phyloP scores from a whole-genome alignment of 495 filamentous ascomycete genomes.

The Penicillium paxilli region DNA sequence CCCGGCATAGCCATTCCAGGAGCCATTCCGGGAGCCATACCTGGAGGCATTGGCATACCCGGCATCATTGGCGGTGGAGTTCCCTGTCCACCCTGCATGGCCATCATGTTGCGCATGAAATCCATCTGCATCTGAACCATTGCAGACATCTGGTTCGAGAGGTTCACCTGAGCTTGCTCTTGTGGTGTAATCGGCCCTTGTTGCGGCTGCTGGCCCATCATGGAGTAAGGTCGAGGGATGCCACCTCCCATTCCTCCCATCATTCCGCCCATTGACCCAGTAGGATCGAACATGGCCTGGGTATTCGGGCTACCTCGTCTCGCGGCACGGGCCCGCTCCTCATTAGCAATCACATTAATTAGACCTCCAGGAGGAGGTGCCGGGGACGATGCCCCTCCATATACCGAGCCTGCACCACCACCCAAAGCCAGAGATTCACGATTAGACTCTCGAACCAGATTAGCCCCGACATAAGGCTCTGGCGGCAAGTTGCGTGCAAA shows the following conservation, averaged over 20 bases:
- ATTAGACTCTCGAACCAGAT: slow-evolving; percentile 70
- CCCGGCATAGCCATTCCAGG: slow-evolving; percentile 26
- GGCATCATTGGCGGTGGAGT: slow-evolving; percentile 23
- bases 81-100: slow-evolving; percentile 56
- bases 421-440: slow-evolving; percentile 77
- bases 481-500: slow-evolving; percentile 86
- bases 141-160: slow-evolving; percentile 83
- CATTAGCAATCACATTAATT: slow-evolving; percentile 85
- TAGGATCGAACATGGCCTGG: slow-evolving; percentile 45
- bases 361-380: slow-evolving; percentile 65
- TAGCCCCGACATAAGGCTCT: slow-evolving; percentile 86
- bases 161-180: slow-evolving; percentile 78
- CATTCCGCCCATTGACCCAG: slow-evolving; percentile 15
- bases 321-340: slow-evolving; percentile 76
- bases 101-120: slow-evolving; percentile 74
- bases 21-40: too few relatives aligned
- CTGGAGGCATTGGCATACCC: slow-evolving; percentile 4
- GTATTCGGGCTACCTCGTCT: slow-evolving; percentile 76
- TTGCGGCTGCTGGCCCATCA: slow-evolving; percentile 26
- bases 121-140: slow-evolving; percentile 97
- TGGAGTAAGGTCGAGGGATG: slow-evolving; percentile 49
- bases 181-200: slow-evolving; percentile 44
- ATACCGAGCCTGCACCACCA: slow-evolving; percentile 57
- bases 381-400: slow-evolving; percentile 42
- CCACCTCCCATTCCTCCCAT: slow-evolving; percentile 19